Evolutionary conservation across 129 eudicot species (phyloP), one percentile per base, ranked within the genome.

Genomic region (Silybum marianum): DNA sequence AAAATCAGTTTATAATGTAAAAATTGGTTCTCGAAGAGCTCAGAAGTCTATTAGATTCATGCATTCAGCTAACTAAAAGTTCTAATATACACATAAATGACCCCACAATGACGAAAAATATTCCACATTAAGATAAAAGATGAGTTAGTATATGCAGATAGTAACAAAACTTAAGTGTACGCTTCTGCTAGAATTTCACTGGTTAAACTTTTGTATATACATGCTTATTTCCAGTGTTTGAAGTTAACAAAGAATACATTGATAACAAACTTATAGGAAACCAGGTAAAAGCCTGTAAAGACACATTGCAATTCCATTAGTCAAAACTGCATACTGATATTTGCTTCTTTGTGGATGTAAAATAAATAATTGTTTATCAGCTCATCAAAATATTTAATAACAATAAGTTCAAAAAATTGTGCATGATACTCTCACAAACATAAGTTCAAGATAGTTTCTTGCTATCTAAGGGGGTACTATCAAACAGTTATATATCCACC

Each of bases 1-100:
- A 22, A 77, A 63, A 85, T 76, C 78, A 88, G 51, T 78, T 86
- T 44, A 83, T 71, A 81, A 72, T 14, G 69, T 21, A 21, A 65
- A 65, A 10, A 65, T 65, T 22, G 14, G 11, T 65, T 65, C 28
- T 65, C 14, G 0, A 5, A 65, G 12, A 39, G 76, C n/a, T 36
- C 4, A 72, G 18, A 71, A 32, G 32, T 72, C 76, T 38, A 21
- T 32, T 32, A 72, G 30, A 36, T 72, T 18, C 76, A 72, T 1
- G 40, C n/a, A 36, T 72, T 18, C 76, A 72, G 3, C 58, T 58
- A 58, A 58, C 23, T 58, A 58, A 58, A 58, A 58, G 63, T n/a
- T 58, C 9, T 58, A 58, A 72, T 21, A 72, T 21, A 19, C 69
- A 58, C 66, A 58, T 72, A 26, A 72, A 21, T 72, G 60, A 72